Evolutionary conservation across 371 early-diverging fungal genomes (phyloP), one percentile per base, ranked within the genome.

Genomic region (Syncephalastrum racemosum): DNA sequence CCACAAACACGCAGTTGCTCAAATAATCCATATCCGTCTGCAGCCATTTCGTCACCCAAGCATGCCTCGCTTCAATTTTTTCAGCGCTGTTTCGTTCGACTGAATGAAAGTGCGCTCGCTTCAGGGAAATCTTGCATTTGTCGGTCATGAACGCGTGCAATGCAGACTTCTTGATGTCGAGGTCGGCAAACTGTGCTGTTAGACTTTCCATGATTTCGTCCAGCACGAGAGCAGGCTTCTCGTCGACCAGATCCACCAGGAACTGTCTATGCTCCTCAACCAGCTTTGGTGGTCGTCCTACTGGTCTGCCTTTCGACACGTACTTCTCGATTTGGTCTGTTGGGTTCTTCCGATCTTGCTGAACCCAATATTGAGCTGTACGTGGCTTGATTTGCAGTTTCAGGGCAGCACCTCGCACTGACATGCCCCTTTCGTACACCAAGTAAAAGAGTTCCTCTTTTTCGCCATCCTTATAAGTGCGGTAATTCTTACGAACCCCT

Each of bases 291-390:
- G 58, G 58, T 50, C 66, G 42, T 46, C 58, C 55, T 42, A 46
- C 40, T 50, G 58, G 54, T 25, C 58, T 58, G 43, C 63, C 58
- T 43, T 58, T 36, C 53, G 39, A 16, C 36, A 25, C 54, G 55
- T 60, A 23, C 31, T 48, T 60, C 39, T 45, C 46, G 43, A 60
- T 60, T 51, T 43, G 62, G 53, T 56, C 54, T 62, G 27, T 56
- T 62, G 54, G 58, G 53, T 56, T 50, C 49, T 59, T 59, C 54
- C 49, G 47, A 53, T 59, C 47, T n/a, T n/a, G n/a, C n/a, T n/a
- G n/a, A n/a, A n/a, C n/a, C n/a, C n/a, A n/a, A n/a, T n/a, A n/a
- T n/a, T 54, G n/a, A n/a, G 50, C 46, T 45, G 54, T 54, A 45
- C 54, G 44, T 23, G 54, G 54, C 16, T 54, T 54, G 43, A 54